Evolutionary conservation across 2,329 filamentous ascomycete genomes (phyloP), one percentile per base, ranked within the genome.

Genomic region (Lecanoromycetidae sp.): DNA sequence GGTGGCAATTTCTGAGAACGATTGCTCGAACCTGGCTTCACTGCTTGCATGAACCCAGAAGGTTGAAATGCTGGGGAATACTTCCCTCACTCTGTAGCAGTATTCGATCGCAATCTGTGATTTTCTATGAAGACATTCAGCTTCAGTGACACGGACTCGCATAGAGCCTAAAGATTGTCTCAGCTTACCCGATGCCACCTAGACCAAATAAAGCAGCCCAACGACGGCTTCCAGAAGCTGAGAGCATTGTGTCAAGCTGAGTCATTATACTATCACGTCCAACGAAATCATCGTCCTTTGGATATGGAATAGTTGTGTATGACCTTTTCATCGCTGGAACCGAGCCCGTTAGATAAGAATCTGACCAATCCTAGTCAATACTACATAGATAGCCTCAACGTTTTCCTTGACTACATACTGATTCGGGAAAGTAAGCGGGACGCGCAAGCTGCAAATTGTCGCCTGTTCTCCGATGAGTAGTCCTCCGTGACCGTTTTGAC

Each of bases 51-150:
- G 47, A 10, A 54, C 34, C 54, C 54, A 56, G 32, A 56, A 54
- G 3, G 54, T 49, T 9, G 33, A 27, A 13, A 32, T 36, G 3
- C 25, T 4, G 12, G 51, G 51, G 19, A 37, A 9, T 17, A 26
- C 17, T 10, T 42, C 35, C 34, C 22, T 29, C 23, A 40, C 35
- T 38, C 44, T 36, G 29, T 54, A 53, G 20, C 32, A 44, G 33
- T 45, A 49, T 44, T 54, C 52, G 17, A 54, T 53, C n/a, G 51
- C 52, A 27, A 54, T 51, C 29, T 51, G 51, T 7, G 52, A 51
- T 41, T 54, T 54, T 13, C 45, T 49, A n/a, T n/a, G n/a, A n/a
- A n/a, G 29, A 12, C n/a, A 34, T 5, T 10, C 19, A 20, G 10
- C 17, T 20, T 47, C 17, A 39, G 35, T 8, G 19, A 13, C 8